These are phyloP conservation scores for Breynia disticha DNA, from an alignment of 441 rosid genomes.

Conservation along the genomic window DNA sequence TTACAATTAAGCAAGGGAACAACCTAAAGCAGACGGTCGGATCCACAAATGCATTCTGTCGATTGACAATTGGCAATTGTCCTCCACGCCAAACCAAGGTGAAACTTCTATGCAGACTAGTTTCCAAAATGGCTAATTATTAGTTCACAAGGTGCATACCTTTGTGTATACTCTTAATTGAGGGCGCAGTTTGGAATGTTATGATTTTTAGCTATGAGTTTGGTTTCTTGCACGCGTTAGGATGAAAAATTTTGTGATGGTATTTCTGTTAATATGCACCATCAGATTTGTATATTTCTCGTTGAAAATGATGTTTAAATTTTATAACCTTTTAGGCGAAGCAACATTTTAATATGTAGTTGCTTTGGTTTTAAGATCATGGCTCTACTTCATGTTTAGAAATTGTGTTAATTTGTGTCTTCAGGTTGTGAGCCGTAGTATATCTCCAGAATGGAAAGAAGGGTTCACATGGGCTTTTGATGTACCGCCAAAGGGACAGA, in stretches of 20 bases:
- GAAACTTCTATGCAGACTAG: constrained; percentile 7
- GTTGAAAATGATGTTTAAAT: no score
- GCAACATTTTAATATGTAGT: no score
- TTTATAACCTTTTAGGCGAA: no score
- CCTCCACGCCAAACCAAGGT: constrained; percentile 86
- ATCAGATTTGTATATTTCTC: no score
- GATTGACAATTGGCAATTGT: constrained; percentile 61
- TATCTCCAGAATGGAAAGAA: constrained; percentile 83
- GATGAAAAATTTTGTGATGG: no score
- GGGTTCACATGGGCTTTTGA: constrained; percentile 87
- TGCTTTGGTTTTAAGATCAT: not conserved
- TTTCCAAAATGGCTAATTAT: not conserved
- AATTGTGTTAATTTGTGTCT: constrained; percentile 3
- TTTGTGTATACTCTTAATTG: not conserved
- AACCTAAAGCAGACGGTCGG: constrained; percentile 77
- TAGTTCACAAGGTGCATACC: not conserved
- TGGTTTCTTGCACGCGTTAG: no score
- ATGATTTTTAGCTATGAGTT: no score
- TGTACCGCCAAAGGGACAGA: constrained; percentile 91
- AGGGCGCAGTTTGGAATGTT: no score
- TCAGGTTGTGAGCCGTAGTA: constrained; percentile 67
- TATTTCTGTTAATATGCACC: no score
- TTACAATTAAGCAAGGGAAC: constrained; percentile 69
- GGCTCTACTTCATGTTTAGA: constrained; percentile 2
- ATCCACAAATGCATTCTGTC: constrained; percentile 77